Evolutionary conservation across 306 rosid species (phyloP).

Genomic region (Calophaca sinica): DNA sequence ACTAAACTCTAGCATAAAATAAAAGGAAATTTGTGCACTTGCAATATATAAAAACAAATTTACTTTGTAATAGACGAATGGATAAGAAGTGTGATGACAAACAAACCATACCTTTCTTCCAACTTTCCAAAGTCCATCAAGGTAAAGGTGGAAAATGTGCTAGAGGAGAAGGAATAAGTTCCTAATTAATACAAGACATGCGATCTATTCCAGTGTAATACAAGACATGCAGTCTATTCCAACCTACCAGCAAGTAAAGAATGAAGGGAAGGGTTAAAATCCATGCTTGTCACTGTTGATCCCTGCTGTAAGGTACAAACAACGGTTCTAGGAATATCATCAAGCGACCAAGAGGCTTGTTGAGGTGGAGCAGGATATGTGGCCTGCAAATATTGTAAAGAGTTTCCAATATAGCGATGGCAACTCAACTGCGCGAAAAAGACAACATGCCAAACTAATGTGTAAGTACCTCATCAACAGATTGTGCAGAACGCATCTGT

Average conservation of each 20-base stretch:
- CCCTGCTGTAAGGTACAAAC: conserved; percentile 59
- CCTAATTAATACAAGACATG: background rate
- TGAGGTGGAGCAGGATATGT: conserved; percentile 44
- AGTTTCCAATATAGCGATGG: background rate
- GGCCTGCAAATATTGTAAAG: conserved; percentile 46
- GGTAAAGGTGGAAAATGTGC: background rate
- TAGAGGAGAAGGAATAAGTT: too few species aligned
- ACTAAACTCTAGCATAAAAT: conserved; percentile 17
- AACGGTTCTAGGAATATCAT: conserved; percentile 58
- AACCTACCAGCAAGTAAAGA: conserved; percentile 65
- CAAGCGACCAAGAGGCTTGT: conserved; percentile 48
- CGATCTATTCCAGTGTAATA: background rate
- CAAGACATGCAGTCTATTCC: background rate
- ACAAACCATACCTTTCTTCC: background rate
- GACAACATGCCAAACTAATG: background rate
- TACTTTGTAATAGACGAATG: background rate
- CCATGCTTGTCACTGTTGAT: conserved; percentile 58
- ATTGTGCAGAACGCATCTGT: conserved; percentile 54
- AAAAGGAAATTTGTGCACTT: conserved; percentile 23
- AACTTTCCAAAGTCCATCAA: conserved; percentile 2
- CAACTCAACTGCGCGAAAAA: conserved; percentile 18
- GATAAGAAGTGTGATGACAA: background rate
- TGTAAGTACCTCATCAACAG: conserved; percentile 54
- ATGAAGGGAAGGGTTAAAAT: conserved; percentile 65
- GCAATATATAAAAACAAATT: conserved; percentile 18